Percentiles rank a stretch among this genome's conserved stretches.
phyloP scores from a whole-genome alignment of 768 basidiomycete species.

The Sarcodon aspratus region DNA sequence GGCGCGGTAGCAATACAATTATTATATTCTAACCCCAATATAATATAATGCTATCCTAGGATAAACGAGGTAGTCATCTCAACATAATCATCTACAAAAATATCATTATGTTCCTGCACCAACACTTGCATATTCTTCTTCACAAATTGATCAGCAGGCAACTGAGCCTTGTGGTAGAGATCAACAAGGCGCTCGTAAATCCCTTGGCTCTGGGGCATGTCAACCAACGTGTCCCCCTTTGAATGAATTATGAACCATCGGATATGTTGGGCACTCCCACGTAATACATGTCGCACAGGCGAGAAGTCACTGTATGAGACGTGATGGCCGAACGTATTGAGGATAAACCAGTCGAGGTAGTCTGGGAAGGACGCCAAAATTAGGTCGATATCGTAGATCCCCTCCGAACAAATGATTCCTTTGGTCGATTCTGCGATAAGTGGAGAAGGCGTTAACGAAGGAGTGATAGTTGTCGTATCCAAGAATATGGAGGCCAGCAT shows the following conservation, averaged over 20 bases:
- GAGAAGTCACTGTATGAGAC: constrained; percentile 39
- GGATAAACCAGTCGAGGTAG: constrained; percentile 66
- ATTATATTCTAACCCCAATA: too few species aligned
- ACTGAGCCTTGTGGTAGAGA: constrained; percentile 5
- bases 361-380: constrained; percentile 52
- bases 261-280: constrained; percentile 23
- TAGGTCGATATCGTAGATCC: constrained; percentile 69
- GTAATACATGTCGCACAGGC: constrained; percentile 27
- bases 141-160: constrained; percentile 18
- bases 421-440: constrained; percentile 32
- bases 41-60: neutral
- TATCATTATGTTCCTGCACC: constrained; percentile 40
- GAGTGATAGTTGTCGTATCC: constrained; percentile 15
- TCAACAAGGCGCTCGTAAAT: constrained; percentile 42
- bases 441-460: constrained; percentile 34
- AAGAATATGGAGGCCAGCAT: constrained; percentile 67
- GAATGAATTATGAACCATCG: constrained; percentile 73
- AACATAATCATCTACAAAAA: constrained; percentile 35
- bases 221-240: constrained; percentile 55
- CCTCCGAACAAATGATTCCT: constrained; percentile 58
- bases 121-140: constrained; percentile 28
- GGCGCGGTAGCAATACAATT: too few species aligned
- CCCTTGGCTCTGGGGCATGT: constrained; percentile 44
- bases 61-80: constrained; percentile 34
- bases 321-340: constrained; percentile 42